Base-by-base conservation (phyloP, 176 grass and related monocot species). In the Leersia perrieri region DNA sequence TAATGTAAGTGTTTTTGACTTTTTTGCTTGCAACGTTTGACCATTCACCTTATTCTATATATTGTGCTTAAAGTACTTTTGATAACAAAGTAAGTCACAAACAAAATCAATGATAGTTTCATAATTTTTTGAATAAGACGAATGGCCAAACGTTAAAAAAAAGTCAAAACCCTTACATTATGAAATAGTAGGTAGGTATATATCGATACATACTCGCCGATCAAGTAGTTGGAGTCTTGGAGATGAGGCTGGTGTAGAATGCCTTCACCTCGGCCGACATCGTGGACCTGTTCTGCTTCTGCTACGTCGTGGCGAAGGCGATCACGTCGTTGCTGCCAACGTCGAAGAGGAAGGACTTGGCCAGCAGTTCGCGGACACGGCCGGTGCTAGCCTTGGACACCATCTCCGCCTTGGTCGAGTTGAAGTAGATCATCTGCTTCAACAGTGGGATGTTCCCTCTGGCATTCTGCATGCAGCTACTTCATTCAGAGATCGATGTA, bases 321-420 rank as follows among this genome's bases (percentile, higher is more conserved):
- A 79, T 83, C 13, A 90, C 5, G 44, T 90, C 83, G 67, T 90
- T 90, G 39, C 33, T 66, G 67, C 83, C 64, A 34, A 25, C 9
- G 25, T 66, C 40, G 7, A 89, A 0, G 34, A 89, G 63, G 78
- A 86, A 11, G n/a, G 83, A 90, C 11, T n/a, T 87, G 2, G 83
- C 60, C 8, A 93, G 76, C 73, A 81, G 58, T 9, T 4, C 0
- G 53, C 34, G 3, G 63, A 73, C 66, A 1, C 12, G 9, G 0
- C 1, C 9, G 42, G 9, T 0, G 33, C 75, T 80, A 2, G 4
- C 58, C 25, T 20, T 42, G 12, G 51, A 11, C 49, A 55, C 76
- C 41, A 93, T 87, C 63, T 25, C 61, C 4, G 68, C 33, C 64
- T 40, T 87, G 26, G 84, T 86, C 0, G 75, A 55, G 5, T 40